phyloP scores from a whole-genome alignment of 78 protist species.

The Protostelium mycophagum region DNA sequence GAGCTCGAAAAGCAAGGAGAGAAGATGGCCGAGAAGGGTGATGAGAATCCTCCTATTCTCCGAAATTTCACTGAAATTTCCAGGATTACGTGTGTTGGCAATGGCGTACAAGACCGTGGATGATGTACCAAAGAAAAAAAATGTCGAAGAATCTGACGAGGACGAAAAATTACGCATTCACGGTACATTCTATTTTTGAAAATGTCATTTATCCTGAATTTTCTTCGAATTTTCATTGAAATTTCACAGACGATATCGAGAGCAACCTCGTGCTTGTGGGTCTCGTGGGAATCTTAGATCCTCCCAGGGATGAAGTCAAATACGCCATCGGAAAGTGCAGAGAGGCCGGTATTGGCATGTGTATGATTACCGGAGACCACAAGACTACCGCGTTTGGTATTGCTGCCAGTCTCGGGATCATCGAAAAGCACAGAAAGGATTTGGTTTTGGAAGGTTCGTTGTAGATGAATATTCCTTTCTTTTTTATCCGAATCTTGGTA shows the following conservation, averaged over 20 bases:
- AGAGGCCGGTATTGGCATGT: conserved; percentile 66
- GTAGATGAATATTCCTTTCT: too few species aligned
- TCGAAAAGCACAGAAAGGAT: background rate
- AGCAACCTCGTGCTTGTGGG: conserved; percentile 4
- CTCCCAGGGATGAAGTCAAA: conserved; percentile 37
- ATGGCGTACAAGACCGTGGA: background rate
- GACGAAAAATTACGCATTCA: background rate
- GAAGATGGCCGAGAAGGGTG: conserved; percentile 5
- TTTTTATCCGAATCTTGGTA: too few species aligned
- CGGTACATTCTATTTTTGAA: background rate
- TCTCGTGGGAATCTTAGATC: conserved; percentile 59
- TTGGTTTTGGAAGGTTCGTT: background rate
- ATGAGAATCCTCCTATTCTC: too few species aligned
- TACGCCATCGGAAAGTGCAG: conserved; percentile 38
- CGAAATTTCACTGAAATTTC: too few species aligned
- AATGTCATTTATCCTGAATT: too few species aligned
- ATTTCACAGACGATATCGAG: background rate
- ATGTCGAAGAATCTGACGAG: background rate
- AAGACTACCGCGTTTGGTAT: background rate
- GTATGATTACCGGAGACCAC: conserved; percentile 60
- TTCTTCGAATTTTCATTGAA: too few species aligned
- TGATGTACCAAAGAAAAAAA: background rate
- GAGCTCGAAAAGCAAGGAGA: background rate
- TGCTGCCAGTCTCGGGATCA: background rate
- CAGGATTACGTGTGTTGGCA: conserved; percentile 7